Evolutionary conservation across 352 stramenopile genomes (phyloP), one percentile per base, ranked within the genome.

Genomic region (Globisporangium recalcitrans): DNA sequence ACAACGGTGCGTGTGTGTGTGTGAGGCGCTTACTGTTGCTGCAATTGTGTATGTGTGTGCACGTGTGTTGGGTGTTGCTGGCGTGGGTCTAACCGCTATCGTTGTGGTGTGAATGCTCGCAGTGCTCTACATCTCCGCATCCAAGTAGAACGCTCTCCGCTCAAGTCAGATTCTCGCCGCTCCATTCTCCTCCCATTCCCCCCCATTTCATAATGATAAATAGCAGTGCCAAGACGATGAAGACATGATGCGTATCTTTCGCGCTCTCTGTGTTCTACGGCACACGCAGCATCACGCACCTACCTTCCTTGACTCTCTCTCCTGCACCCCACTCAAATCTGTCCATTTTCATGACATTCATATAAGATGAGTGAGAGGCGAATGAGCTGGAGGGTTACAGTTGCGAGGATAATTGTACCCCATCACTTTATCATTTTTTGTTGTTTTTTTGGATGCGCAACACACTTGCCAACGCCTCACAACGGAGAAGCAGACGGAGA

Each of bases 1-100:
- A 99, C 82, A 99, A 99, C 84, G 97, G 88, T 97, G 53, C 49
- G 78, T 71, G 3, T 61, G 19, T 60, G 9, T 40, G 60, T 11
- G 36, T n/a, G n/a, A n/a, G n/a, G 11, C 9, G 36, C 36, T 42
- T 42, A 42, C 9, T n/a, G n/a, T n/a, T n/a, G n/a, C n/a, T 5
- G 36, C 36, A 3, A 19, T 14, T 52, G 29, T 38, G 5, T 22
- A 0, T 51, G 5, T 22, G 0, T 65, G 10, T 40, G 38, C 34
- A 24, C 61, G 48, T 63, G 2, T 1, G 1, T 22, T 38, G 14
- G 13, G 22, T 5, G 31, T 3, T 38, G 13, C 2, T 22, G 24
- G 13, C 9, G 11, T 36, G 14, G 2, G 47, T 29, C 11, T 69
- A 11, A 38, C 55, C 1, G 55, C 29, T 13, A 38, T 26, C 26